Conservation (phyloP, 805 yeast genomes). For the Lipomyces mesembrius region DNA sequence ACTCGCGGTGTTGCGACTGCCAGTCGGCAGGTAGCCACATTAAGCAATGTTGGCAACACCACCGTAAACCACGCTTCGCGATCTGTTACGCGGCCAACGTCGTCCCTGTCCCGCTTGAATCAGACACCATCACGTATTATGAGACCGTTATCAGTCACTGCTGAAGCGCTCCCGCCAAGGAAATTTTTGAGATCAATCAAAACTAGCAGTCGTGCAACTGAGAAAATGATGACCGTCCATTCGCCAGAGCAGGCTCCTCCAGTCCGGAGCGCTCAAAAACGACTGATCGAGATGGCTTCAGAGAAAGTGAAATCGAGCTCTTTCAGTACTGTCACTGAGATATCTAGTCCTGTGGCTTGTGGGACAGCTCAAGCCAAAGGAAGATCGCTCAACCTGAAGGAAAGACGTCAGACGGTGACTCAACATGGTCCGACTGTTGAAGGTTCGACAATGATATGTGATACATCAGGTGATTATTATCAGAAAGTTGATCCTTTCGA, state of each 20-base stretch:
- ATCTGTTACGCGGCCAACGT: neutral
- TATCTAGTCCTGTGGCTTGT: neutral
- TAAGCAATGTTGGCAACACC: neutral
- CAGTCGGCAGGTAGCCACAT: neutral
- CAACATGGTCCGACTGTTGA: neutral
- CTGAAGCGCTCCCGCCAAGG: neutral
- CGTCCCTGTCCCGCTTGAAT: neutral
- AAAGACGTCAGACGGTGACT: neutral
- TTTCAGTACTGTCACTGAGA: neutral
- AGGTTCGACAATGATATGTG: neutral
- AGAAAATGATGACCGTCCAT: neutral
- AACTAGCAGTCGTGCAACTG: neutral
- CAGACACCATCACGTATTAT: conserved; percentile 1
- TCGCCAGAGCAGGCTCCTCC: neutral
- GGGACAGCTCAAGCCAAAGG: neutral
- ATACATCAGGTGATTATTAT: neutral
- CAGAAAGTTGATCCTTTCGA: conserved; percentile 10
- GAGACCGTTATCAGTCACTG: neutral
- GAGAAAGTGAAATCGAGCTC: neutral
- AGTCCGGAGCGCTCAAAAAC: neutral
- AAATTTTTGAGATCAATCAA: neutral
- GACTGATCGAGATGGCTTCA: neutral
- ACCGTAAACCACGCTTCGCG: neutral
- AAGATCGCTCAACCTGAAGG: neutral
- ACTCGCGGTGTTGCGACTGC: neutral